Evolutionary conservation across 176 grass and related monocot species (phyloP), one percentile per base, ranked within the genome.

Genomic region (Eremochloa ophiuroides): DNA sequence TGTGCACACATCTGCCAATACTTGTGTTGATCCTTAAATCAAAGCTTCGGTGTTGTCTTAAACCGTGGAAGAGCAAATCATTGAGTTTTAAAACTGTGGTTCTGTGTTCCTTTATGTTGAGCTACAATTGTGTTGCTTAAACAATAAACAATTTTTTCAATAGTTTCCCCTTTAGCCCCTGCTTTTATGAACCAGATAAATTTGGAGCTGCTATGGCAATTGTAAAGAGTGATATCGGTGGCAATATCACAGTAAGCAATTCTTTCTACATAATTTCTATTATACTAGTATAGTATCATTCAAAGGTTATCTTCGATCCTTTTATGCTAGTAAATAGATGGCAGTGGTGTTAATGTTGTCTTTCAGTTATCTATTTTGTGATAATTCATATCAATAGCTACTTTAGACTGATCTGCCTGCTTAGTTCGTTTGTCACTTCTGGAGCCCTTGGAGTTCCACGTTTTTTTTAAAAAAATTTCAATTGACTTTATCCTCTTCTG

Each of bases 181-280:
- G 29, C 10, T 74, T 51, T 75, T 39, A n/a, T 44, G 60, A 37
- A 62, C 48, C 66, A 99, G 93, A 96, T 87, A 99, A 99, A 82
- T 96, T 99, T 93, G 97, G 97, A 90, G 89, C 85, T 88, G 93
- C 97, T 63, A 93, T 99, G 97, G 27, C 87, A 76, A 70, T 99
- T 22, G 93, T 99, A 18, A 99, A 99, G 88, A 85, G 74, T 68
- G 97, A 99, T 61, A 92, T 99, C 10, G 93, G 97, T 67, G 93
- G 97, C 66, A 99, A 99, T 77, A 99, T 96, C 82, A 85, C 91
- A 15, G 97, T 99, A 94, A 83, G 93, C 14, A 85, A 77, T 37
- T 60, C 17, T 73, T 83, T 85, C 69, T 33, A 8, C 29, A 73
- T 31, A 18, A 73, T 66, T 66, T 35, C 58, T 76, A 73, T 33